Evolutionary conservation across 2,329 filamentous ascomycete genomes (phyloP).

Genomic region (Aurifilum marmelostoma): DNA sequence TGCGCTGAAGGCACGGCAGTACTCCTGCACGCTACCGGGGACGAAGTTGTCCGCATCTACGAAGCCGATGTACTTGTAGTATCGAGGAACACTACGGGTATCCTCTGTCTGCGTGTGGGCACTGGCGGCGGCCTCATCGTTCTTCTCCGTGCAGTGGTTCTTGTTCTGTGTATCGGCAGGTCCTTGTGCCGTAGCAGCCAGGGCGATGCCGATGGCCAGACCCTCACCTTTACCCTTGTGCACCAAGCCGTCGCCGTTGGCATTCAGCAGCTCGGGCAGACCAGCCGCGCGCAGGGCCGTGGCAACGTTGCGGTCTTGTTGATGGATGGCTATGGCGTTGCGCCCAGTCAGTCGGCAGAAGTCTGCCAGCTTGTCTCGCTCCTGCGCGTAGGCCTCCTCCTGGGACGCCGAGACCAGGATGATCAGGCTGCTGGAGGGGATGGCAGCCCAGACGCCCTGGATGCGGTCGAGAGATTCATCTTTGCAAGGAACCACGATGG

Average conservation of each 20-base stretch:
- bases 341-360: constrained; percentile 32
- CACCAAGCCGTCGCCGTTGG: constrained; percentile 35
- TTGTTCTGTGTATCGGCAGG: constrained; percentile 4
- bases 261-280: constrained; percentile 33
- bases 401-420: constrained; percentile 39
- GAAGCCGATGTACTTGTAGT: constrained; percentile 38
- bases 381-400: constrained; percentile 32
- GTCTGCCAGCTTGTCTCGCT: constrained; percentile 31
- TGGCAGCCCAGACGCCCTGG: constrained; percentile 36
- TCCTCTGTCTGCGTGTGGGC: neutral
- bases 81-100: neutral
- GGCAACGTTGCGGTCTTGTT: constrained; percentile 36
- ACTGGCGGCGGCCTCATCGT: neutral
- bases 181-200: constrained; percentile 33
- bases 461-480: constrained; percentile 36
- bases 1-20: constrained; percentile 39
- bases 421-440: constrained; percentile 37
- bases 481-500: constrained; percentile 40
- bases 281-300: constrained; percentile 33
- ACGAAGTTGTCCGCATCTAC: constrained; percentile 41
- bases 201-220: constrained; percentile 39
- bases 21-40: constrained; percentile 38
- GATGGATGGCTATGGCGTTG: constrained; percentile 36
- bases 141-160: neutral
- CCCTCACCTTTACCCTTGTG: constrained; percentile 40